These are phyloP conservation scores for Diplodia scrobiculata DNA, from an alignment of 2,329 filamentous ascomycete species.

Conservation along the genomic window DNA sequence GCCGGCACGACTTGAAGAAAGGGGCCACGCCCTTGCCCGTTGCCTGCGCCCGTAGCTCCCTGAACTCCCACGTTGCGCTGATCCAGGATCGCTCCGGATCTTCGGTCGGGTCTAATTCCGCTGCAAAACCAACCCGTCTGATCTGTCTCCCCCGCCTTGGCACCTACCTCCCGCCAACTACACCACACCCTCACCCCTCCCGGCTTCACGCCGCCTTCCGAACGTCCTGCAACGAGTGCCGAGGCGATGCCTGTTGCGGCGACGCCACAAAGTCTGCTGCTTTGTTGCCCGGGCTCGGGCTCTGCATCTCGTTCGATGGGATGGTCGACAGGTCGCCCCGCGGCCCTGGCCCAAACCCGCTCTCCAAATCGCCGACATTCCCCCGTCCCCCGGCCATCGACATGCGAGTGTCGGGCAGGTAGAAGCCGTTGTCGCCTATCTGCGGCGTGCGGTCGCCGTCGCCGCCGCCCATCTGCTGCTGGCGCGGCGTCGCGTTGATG, in stretches of 20 bases:
- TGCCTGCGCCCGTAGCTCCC: not conserved
- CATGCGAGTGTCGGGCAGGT: not conserved
- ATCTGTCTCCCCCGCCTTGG: constrained; percentile 13
- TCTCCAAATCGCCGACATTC: constrained; percentile 17
- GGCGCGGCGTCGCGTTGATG: not conserved
- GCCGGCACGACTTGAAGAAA: not conserved
- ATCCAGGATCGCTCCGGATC: constrained; percentile 16
- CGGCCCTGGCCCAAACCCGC: constrained; percentile 10
- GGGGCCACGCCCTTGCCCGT: not conserved
- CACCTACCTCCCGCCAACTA: not conserved
- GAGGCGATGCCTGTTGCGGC: constrained; percentile 17
- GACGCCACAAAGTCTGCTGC: constrained; percentile 12
- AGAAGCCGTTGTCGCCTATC: constrained; percentile 11
- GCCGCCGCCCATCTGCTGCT: not conserved
- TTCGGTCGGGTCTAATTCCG: not conserved
- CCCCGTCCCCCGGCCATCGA: not conserved
- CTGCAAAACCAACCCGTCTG: not conserved
- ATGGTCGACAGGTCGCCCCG: constrained; percentile 21
- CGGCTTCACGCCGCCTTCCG: not conserved
- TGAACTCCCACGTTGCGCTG: constrained; percentile 15
- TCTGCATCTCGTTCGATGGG: constrained; percentile 16
- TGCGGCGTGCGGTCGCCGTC: constrained; percentile 22
- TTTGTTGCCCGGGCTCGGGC: not conserved
- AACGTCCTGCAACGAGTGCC: constrained; percentile 18
- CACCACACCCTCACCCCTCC: not conserved